These are phyloP conservation scores for Globisporangium takayamanum DNA, from an alignment of 352 stramenopile genomes.

Conservation along the genomic window DNA sequence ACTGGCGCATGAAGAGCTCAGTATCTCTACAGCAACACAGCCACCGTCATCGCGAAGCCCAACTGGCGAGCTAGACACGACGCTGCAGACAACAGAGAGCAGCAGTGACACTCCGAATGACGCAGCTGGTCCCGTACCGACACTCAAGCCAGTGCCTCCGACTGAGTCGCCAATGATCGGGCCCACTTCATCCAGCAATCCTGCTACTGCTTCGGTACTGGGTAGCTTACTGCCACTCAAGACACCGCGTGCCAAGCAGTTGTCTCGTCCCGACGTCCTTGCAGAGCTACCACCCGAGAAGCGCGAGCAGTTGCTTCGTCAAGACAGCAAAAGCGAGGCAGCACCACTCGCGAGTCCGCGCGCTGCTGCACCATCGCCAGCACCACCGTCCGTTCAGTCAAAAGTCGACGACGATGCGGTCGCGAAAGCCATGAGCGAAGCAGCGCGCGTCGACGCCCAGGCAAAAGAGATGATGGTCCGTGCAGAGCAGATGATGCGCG, in stretches of 20 bases:
- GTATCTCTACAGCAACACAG: too few relatives aligned
- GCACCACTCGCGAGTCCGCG: not conserved
- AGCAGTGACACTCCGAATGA: too few relatives aligned
- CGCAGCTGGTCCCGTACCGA: too few relatives aligned
- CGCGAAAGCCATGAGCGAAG: slow-evolving; percentile 37
- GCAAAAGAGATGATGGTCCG: slow-evolving; percentile 73
- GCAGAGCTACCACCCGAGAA: slow-evolving; percentile 6
- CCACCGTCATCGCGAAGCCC: too few relatives aligned
- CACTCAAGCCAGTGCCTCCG: not conserved
- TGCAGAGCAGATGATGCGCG: slow-evolving; percentile 57
- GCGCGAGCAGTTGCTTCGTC: not conserved
- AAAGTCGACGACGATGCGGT: slow-evolving; percentile 17
- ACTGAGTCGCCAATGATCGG: not conserved
- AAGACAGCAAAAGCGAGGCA: not conserved
- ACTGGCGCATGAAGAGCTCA: not conserved
- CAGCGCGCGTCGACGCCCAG: slow-evolving; percentile 48
- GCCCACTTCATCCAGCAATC: not conserved
- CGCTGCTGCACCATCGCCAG: not conserved
- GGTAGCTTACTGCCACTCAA: slow-evolving; percentile 10
- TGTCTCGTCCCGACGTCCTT: slow-evolving; percentile 9
- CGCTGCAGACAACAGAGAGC: too few relatives aligned
- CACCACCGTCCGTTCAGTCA: not conserved
- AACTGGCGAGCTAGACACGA: too few relatives aligned
- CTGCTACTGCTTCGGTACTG: not conserved
- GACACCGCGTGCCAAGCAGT: slow-evolving; percentile 8